Evolutionary conservation across 495 filamentous ascomycete species (phyloP), one percentile per base, ranked within the genome.

Genomic region (Penicillium ochrochloron): DNA sequence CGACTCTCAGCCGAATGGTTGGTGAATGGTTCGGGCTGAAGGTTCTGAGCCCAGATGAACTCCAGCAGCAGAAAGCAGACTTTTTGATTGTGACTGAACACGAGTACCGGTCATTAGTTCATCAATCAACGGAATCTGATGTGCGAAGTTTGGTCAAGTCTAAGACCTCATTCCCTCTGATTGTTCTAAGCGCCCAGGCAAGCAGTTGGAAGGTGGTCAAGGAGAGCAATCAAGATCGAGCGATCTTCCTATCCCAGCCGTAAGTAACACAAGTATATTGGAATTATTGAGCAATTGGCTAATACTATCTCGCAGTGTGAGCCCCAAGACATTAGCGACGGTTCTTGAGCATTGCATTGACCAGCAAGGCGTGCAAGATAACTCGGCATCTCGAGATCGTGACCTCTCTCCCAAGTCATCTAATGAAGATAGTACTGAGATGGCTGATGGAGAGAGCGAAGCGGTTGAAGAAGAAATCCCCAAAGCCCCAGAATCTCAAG

Each of bases 11-110:
- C 17, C 64, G 61, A 1, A 74, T 74, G 72, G 59, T 65, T 7
- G 37, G 34, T n/a, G 64, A 71, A 5, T 80, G 77, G 77, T 78
- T 76, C 41, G 69, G 69, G 3, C 59, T 80, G 2, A 59, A 62
- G 7, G 68, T 78, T 11, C 52, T 80, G 15, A 70, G 70, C 12
- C 60, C 66, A 11, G 73, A 75, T 8, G 73, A 79, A 52, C 42
- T 69, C 8, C 41, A 65, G 5, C 17, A 60, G 21, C 59, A 52
- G 17, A 1, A 33, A 10, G 34, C 68, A 10, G 70, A 73, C 15
- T 70, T 73, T 25, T 25, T 65, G 7, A 66, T 73, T 21, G 65
- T 70, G 5, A 73, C 70, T 0, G 68, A 73, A 23, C 61, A 70
- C 31, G 70, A 70, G 44, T 73, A 70, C 34, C 53, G 66, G 21